Evolutionary conservation across 2,329 filamentous ascomycete species (phyloP).

Genomic region (Colletotrichum aenigma): DNA sequence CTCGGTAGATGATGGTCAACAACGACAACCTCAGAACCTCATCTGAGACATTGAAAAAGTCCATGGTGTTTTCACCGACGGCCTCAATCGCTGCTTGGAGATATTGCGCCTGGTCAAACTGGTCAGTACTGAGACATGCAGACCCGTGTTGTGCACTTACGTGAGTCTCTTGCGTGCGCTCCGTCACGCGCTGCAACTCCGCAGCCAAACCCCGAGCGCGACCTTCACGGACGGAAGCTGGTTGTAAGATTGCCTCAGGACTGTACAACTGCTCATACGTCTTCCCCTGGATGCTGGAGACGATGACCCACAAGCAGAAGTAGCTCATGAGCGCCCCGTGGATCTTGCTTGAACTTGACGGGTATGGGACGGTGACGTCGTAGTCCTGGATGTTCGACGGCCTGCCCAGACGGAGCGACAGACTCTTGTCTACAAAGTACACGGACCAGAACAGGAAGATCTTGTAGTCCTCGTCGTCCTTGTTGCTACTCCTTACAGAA

Average conservation of each 20-base stretch:
- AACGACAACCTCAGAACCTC: conserved; percentile 45
- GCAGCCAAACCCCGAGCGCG: conserved; percentile 34
- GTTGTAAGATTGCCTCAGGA: conserved; percentile 40
- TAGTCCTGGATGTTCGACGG: conserved; percentile 60
- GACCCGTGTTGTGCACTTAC: conserved; percentile 1
- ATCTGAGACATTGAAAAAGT: conserved; percentile 40
- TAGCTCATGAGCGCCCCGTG: conserved; percentile 31
- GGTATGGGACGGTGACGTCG: conserved; percentile 52
- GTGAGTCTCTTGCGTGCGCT: conserved; percentile 24
- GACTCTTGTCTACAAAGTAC: conserved; percentile 60
- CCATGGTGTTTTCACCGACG: conserved; percentile 33
- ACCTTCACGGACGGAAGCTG: conserved; percentile 32
- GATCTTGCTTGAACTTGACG: conserved; percentile 35
- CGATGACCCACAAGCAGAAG: conserved; percentile 52
- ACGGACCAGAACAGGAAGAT: conserved; percentile 59
- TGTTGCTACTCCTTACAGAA: conserved; percentile 29
- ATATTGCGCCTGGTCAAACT: conserved; percentile 22
- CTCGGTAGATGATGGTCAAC: conserved; percentile 47
- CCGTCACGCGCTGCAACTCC: conserved; percentile 35
- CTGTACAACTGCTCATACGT: conserved; percentile 61
- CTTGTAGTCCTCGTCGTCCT: conserved; percentile 33
- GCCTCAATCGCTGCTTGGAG: background rate
- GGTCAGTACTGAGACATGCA: background rate
- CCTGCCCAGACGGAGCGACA: conserved; percentile 59
- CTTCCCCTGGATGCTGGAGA: conserved; percentile 59